These are phyloP conservation scores for Striga asiatica DNA, from an alignment of 257 asterid species.

Conservation along the genomic window DNA sequence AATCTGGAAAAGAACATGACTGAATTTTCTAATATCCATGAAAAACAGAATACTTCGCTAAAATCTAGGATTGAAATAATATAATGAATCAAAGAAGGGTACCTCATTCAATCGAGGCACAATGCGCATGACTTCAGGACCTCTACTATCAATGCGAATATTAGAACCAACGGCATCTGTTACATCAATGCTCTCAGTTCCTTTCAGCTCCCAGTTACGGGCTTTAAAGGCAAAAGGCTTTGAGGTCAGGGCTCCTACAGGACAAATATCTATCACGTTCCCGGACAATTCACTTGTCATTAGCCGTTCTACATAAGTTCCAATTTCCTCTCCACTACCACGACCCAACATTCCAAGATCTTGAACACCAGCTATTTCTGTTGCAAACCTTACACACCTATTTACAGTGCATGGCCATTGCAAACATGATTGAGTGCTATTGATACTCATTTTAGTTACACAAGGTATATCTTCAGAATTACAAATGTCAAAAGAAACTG, in stretches of 20 bases:
- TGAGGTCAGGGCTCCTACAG: conserved; percentile 97
- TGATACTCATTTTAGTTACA: conserved; percentile 2
- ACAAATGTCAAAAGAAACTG: neutral
- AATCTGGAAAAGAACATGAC: conserved; percentile 1
- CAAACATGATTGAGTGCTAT: conserved; percentile 11
- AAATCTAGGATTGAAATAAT: neutral
- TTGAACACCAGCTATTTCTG: conserved; percentile 91
- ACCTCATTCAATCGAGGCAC: conserved; percentile 97
- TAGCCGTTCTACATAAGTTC: conserved; percentile 90
- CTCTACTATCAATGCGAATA: conserved; percentile 96
- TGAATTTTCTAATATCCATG: neutral
- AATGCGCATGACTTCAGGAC: conserved; percentile 96
- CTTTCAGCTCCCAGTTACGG: conserved; percentile 97
- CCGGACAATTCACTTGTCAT: conserved; percentile 99
- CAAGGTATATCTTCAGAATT: neutral
- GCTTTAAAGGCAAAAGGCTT: conserved; percentile 99
- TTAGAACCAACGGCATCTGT: conserved; percentile 99
- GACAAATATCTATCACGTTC: conserved; percentile 95
- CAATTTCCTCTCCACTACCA: conserved; percentile 99
- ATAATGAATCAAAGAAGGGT: neutral
- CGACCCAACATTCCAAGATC: conserved; percentile 99
- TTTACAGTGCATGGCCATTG: conserved; percentile 21
- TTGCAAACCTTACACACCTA: conserved; percentile 96
- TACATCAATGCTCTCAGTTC: conserved; percentile 95
- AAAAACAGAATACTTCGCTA: neutral